phyloP scores from a whole-genome alignment of 345 rosid genomes.

The Brassica carinata region DNA sequence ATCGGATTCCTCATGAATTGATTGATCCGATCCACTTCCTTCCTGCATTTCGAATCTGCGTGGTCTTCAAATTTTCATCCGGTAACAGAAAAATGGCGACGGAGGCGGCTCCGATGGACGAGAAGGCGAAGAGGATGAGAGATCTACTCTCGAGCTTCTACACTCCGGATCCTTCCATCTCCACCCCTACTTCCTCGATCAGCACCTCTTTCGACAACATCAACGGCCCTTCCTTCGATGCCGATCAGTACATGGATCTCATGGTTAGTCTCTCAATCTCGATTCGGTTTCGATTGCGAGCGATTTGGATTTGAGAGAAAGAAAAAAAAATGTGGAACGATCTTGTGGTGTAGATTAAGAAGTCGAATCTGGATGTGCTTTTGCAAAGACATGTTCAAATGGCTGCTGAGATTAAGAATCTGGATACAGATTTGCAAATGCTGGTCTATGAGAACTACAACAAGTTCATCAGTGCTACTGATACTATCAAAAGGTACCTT shows the following conservation, averaged over 20 bases:
- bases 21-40: neutral
- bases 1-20: neutral
- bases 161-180: slow-evolving; percentile 81
- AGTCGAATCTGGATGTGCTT: slow-evolving; percentile 84
- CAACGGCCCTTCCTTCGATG: slow-evolving; percentile 73
- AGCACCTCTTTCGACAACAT: slow-evolving; percentile 71
- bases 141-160: slow-evolving; percentile 98
- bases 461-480: slow-evolving; percentile 98
- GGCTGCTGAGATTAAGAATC: slow-evolving; percentile 98
- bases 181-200: slow-evolving; percentile 48
- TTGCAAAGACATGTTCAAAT: slow-evolving; percentile 89
- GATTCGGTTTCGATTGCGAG: neutral
- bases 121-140: slow-evolving; percentile 98
- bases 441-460: slow-evolving; percentile 93
- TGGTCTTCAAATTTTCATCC: neutral
- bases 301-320: neutral
- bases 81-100: slow-evolving; percentile 49
- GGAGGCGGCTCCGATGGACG: slow-evolving; percentile 84
- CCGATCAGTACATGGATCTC: slow-evolving; percentile 92
- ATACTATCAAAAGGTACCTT: slow-evolving; percentile 85
- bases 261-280: slow-evolving; percentile 51
- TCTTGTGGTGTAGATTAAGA: slow-evolving; percentile 58
- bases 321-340: neutral
- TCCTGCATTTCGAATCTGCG: neutral
- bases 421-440: slow-evolving; percentile 99